phyloP scores from a whole-genome alignment of 371 early-diverging fungal genomes.

The Gilbertella persicaria region DNA sequence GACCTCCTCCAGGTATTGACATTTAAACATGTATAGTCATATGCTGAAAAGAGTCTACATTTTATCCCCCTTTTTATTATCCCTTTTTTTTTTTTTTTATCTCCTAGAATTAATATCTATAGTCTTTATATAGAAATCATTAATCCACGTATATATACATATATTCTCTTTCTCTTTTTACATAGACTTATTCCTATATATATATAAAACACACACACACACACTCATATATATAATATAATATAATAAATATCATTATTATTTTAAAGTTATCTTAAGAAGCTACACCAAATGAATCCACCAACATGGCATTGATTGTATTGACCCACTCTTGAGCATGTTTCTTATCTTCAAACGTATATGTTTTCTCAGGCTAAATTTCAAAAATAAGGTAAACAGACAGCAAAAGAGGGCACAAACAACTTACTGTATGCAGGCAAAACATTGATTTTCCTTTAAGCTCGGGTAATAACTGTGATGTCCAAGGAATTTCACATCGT shows the following conservation, averaged over 20 bases:
- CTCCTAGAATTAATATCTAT: slow-evolving; percentile 1
- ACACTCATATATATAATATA: too few relatives aligned
- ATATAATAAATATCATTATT: too few relatives aligned
- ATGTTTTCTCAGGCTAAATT: slow-evolving; percentile 56
- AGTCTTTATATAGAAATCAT: background rate
- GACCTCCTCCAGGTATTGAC: slow-evolving; percentile 24
- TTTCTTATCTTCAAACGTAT: slow-evolving; percentile 59
- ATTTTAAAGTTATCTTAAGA: too few relatives aligned
- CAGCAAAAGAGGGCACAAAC: background rate
- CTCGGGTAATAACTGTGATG: slow-evolving; percentile 50
- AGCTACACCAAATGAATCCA: slow-evolving; percentile 52
- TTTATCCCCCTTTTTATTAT: slow-evolving; percentile 5
- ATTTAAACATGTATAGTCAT: slow-evolving; percentile 5
- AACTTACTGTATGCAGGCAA: slow-evolving; percentile 61
- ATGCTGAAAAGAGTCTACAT: background rate
- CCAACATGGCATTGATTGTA: slow-evolving; percentile 50
- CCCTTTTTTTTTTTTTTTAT: background rate
- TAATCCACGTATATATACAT: background rate
- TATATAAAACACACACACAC: too few relatives aligned
- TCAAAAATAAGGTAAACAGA: background rate
- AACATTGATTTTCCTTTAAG: slow-evolving; percentile 60
- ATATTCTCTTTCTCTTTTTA: slow-evolving; percentile 1
- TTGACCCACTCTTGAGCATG: slow-evolving; percentile 61
- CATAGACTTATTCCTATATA: too few relatives aligned
- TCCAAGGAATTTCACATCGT: slow-evolving; percentile 63